Conservation (phyloP, 2,329 filamentous ascomycete genomes). For the Lasiodiplodia sp. region DNA sequence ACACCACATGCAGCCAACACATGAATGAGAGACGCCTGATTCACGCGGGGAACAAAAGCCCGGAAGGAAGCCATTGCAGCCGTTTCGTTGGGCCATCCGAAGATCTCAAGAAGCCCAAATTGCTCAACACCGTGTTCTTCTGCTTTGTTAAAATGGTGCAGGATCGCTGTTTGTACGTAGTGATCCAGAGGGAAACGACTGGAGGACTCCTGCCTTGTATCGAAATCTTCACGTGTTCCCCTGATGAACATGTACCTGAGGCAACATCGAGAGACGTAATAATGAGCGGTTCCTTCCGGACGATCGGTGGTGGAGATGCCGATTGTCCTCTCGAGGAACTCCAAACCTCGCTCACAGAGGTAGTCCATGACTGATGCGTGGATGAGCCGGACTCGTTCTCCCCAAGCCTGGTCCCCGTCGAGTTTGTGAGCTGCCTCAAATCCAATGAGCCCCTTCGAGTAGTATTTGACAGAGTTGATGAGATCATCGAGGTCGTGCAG, state of each 20-base stretch:
- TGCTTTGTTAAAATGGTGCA: neutral
- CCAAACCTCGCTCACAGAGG: neutral
- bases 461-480: neutral
- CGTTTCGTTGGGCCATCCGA: neutral
- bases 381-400: neutral
- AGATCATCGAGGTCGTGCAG: neutral
- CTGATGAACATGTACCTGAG: neutral
- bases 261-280: neutral
- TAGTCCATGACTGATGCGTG: neutral
- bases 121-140: neutral
- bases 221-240: neutral
- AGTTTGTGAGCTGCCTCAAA: neutral
- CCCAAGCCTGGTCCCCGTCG: neutral
- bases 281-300: neutral
- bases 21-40: neutral
- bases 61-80: neutral
- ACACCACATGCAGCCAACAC: neutral
- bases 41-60: neutral
- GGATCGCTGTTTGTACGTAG: neutral
- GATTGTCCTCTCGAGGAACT: neutral
- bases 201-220: neutral
- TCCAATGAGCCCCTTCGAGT: neutral
- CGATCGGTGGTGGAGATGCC: neutral
- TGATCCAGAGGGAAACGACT: neutral
- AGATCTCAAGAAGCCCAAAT: neutral